phyloP scores from a whole-genome alignment of 371 early-diverging fungal species.

The Mortierella sp. region DNA sequence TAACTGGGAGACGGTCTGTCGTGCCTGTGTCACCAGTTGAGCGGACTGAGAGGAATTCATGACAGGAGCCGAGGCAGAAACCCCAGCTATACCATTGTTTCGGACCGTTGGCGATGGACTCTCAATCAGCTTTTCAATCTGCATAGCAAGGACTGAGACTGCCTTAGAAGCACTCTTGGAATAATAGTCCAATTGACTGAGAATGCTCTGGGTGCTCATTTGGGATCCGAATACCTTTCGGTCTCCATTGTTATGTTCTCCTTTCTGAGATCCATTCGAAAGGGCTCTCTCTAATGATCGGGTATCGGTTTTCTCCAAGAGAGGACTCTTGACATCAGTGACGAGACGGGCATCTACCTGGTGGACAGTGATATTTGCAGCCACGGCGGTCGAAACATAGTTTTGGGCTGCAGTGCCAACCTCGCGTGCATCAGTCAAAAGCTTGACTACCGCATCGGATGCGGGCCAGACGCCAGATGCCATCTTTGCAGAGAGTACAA shows the following conservation, averaged over 20 bases:
- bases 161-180: constrained; percentile 49
- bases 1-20: constrained; percentile 52
- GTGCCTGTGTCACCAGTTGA: constrained; percentile 49
- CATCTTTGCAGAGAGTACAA: constrained; percentile 86
- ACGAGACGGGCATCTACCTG: constrained; percentile 49
- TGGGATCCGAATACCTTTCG: constrained; percentile 49
- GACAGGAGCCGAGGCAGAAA: constrained; percentile 23
- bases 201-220: constrained; percentile 41
- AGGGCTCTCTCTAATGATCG: constrained; percentile 19
- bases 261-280: constrained; percentile 34
- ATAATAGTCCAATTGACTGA: constrained; percentile 51
- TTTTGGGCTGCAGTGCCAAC: constrained; percentile 57
- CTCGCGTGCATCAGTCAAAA: constrained; percentile 73
- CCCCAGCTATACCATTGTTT: constrained; percentile 10
- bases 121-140: constrained; percentile 48
- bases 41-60: constrained; percentile 49
- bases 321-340: constrained; percentile 37
- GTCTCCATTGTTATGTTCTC: constrained; percentile 28
- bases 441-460: constrained; percentile 77
- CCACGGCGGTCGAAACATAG: constrained; percentile 40
- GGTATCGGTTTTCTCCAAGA: constrained; percentile 9
- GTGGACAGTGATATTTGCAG: constrained; percentile 41
- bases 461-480: constrained; percentile 88
- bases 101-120: constrained; percentile 22
- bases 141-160: constrained; percentile 37